Base-by-base conservation (phyloP, 768 basidiomycete genomes). In the Dentipellis fragilis region DNA sequence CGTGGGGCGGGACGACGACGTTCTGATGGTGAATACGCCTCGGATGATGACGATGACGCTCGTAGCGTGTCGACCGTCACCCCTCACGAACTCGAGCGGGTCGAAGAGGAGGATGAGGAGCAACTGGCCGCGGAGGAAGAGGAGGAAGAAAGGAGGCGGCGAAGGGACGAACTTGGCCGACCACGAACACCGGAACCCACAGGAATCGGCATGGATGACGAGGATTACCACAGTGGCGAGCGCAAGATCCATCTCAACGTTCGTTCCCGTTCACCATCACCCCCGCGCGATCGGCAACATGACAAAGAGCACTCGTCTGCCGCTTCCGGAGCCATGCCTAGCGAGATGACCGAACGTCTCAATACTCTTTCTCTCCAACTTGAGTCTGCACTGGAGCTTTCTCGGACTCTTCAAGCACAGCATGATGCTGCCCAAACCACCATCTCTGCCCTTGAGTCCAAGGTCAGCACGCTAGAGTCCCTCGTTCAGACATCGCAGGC, bases 111-210 rank as follows among this genome's bases (percentile, higher is more conserved):
- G 62, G 84, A 87, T 54, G 87, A 89, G 60, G 82, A 81, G 51
- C 73, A 79, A 64, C 55, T 73, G 21, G 68, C 65, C 1, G 61
- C 62, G 16, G 71, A 71, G 58, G 73, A 73, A 46, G 75, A 75
- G 57, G 75, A 76, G 40, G 80, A 81, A 52, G 77, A 81, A 49
- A 70, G 77, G 50, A 64, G 66, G 21, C 65, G 66, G 54, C 66
- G 72, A 55, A 71, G 75, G 48, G 76, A 79, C 47, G 83, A 83
- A 61, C 71, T 84, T 19, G 85, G 84, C 2, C 75, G 89, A 42
- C 90, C 89, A 3, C 74, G 78, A 7, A 93, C 92, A 6, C 91
- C 90, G 0, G 91, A 93, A 64, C 91, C 89, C 4, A 81, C 80
- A 10, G 74, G 73, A 49, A 78, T 78, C 71, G 78, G 78, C 39